These are phyloP conservation scores for Macrocybe sp. DNA, from an alignment of 1,284 basidiomycete genomes.

Conservation along the genomic window DNA sequence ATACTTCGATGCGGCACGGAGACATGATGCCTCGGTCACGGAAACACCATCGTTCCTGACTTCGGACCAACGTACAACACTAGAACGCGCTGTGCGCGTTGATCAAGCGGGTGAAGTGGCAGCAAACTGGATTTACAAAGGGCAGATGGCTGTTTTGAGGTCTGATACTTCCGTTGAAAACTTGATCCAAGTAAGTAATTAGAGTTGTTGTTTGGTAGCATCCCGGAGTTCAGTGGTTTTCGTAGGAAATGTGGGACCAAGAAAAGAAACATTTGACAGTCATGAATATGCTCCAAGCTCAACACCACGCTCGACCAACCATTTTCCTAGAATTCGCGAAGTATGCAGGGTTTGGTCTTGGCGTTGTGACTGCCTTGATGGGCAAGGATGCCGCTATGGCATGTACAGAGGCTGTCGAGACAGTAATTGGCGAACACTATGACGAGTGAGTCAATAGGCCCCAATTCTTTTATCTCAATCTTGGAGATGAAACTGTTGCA, in stretches of 20 bases:
- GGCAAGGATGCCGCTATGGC: constrained; percentile 96
- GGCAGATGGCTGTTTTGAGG: constrained; percentile 72
- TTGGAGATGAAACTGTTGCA: background rate
- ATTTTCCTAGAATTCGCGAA: constrained; percentile 82
- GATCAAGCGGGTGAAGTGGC: constrained; percentile 93
- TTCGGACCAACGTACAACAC: constrained; percentile 37
- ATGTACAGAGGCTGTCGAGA: constrained; percentile 97
- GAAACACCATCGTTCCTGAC: constrained; percentile 47
- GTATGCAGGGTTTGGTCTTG: constrained; percentile 80
- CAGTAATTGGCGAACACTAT: constrained; percentile 97
- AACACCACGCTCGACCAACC: constrained; percentile 86
- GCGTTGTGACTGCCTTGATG: constrained; percentile 82
- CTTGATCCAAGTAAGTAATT: constrained; percentile 66
- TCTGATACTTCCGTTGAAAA: constrained; percentile 56
- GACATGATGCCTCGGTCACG: constrained; percentile 32
- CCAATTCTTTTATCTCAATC: background rate
- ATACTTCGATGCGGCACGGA: constrained; percentile 30
- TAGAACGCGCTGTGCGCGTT: constrained; percentile 72
- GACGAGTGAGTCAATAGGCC: constrained; percentile 71
- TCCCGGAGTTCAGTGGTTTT: background rate
- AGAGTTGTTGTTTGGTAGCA: constrained; percentile 1
- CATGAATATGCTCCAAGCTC: constrained; percentile 79
- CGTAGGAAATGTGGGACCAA: constrained; percentile 93
- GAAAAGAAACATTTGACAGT: constrained; percentile 90
- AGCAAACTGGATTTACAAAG: constrained; percentile 90